Conservation (phyloP, 202 grass and related monocot genomes). For the Schoenoplectus triqueter region DNA sequence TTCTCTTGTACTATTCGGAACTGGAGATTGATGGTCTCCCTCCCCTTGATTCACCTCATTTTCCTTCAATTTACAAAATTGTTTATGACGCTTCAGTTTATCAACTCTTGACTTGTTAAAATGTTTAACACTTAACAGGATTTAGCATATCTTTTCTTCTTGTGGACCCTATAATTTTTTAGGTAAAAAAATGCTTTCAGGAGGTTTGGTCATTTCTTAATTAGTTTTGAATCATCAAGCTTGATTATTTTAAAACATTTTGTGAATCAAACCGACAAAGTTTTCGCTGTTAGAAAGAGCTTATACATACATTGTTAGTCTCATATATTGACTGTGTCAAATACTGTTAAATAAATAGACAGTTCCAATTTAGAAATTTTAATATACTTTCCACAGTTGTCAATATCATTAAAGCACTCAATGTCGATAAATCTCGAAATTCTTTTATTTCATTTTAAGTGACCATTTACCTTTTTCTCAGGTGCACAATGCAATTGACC, state of each 20-base stretch:
- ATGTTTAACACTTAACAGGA: not conserved
- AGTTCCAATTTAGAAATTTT: not conserved
- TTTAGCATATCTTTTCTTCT: slow-evolving; percentile 1
- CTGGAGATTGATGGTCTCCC: slow-evolving; percentile 29
- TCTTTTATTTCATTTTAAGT: not conserved
- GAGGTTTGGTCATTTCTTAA: not conserved
- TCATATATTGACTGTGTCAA: not conserved
- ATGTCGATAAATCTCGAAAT: not conserved
- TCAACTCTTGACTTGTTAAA: not conserved
- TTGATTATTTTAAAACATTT: not conserved
- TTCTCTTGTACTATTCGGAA: slow-evolving; percentile 28
- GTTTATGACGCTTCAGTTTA: slow-evolving; percentile 17
- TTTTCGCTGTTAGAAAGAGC: not conserved
- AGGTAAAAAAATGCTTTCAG: not conserved
- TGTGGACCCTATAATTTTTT: not conserved
- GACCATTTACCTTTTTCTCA: not conserved
- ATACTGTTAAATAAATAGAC: not conserved
- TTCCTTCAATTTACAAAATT: slow-evolving; percentile 47
- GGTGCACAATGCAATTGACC: not conserved
- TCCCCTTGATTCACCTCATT: slow-evolving; percentile 46
- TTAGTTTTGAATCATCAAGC: not conserved
- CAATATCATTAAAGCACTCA: not conserved
- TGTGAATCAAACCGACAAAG: not conserved
- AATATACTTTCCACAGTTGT: not conserved
- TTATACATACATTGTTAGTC: not conserved